Percentiles rank a stretch among this genome's conserved stretches.
Evolutionary conservation across 768 basidiomycete genomes (phyloP).

Genomic region (Suillus hirtellus): DNA sequence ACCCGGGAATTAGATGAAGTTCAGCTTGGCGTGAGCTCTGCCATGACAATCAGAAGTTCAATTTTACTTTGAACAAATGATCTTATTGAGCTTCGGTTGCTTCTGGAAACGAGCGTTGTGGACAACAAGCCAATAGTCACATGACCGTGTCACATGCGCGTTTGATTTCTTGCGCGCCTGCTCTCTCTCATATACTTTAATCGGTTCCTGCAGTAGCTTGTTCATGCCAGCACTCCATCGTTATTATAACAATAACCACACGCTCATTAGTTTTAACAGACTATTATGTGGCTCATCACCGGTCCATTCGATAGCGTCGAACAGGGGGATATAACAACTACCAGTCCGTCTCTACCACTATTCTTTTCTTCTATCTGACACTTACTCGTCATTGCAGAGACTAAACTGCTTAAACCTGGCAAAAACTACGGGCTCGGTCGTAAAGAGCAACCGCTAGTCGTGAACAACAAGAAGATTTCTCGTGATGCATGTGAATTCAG

Average conservation of each 20-base stretch:
- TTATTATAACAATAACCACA: background rate
- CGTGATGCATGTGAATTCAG: constrained; percentile 57
- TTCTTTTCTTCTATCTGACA: background rate
- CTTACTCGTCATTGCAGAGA: constrained; percentile 24
- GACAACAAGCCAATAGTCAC: background rate
- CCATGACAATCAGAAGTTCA: background rate
- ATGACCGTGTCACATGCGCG: constrained; percentile 3
- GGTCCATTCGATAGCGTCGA: constrained; percentile 54
- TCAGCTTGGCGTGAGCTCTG: background rate
- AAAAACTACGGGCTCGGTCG: constrained; percentile 57
- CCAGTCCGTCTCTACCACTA: constrained; percentile 36
- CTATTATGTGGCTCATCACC: constrained; percentile 52
- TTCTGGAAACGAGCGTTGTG: background rate
- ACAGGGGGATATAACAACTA: constrained; percentile 34
- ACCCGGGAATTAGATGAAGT: background rate
- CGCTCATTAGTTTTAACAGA: background rate
- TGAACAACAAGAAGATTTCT: constrained; percentile 68
- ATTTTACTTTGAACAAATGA: background rate
- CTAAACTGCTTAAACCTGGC: constrained; percentile 65
- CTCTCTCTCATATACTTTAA: background rate
- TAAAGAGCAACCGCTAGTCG: constrained; percentile 48
- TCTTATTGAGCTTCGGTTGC: background rate
- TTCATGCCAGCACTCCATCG: background rate
- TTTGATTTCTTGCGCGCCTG: background rate
- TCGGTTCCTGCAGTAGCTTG: background rate